Conservation (phyloP, 441 rosid genomes). For the Croton laevigatus region DNA sequence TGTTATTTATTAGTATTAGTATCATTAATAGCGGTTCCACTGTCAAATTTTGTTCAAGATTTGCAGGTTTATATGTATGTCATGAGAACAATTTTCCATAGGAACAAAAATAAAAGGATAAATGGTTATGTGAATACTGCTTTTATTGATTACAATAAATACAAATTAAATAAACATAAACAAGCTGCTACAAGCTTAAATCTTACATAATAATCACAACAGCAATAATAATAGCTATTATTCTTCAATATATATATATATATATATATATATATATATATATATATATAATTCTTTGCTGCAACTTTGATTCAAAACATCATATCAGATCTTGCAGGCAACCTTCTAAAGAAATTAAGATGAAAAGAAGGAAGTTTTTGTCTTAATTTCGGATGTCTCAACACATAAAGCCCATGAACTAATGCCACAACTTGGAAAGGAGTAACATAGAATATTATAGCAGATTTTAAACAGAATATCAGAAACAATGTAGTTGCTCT, state of each 20-base stretch:
- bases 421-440: slow-evolving; percentile 65
- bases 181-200: not conserved
- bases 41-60: no score
- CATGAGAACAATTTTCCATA: no score
- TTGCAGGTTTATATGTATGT: no score
- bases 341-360: slow-evolving; percentile 74
- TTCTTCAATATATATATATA: no score
- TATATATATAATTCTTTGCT: no score
- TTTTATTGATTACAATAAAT: slow-evolving; percentile 1
- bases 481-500: slow-evolving; percentile 77
- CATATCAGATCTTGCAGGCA: slow-evolving; percentile 70
- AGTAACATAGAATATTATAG: slow-evolving; percentile 61
- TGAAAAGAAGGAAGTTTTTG: slow-evolving; percentile 78
- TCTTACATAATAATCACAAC: no score
- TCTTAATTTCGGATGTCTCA: slow-evolving; percentile 78
- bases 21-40: no score
- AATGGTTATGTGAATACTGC: no score
- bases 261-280: no score
- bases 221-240: no score
- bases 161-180: not conserved
- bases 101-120: no score
- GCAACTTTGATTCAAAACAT: slow-evolving; percentile 29
- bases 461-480: slow-evolving; percentile 64
- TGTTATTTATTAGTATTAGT: no score
- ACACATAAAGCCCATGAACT: slow-evolving; percentile 50